Base-by-base conservation (phyloP, 2,329 filamentous ascomycete species). In the Colletotrichum plurivorum region DNA sequence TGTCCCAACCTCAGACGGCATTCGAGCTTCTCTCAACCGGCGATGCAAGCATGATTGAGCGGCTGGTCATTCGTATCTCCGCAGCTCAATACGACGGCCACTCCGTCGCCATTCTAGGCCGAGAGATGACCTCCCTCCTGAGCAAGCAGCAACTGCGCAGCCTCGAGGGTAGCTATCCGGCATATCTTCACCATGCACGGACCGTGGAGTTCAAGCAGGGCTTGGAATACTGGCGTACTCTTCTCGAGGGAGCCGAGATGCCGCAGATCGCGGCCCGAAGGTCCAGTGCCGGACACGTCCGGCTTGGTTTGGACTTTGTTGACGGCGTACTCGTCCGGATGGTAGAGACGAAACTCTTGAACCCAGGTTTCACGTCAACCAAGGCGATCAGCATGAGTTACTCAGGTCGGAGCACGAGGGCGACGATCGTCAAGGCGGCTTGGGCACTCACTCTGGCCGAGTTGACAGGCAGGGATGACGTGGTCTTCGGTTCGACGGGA, bases 81-180 rank as follows among this genome's bases (percentile, higher is more conserved):
- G 82, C 79, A 52, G 82, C 86, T 0, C 86, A 88, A 67, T 84
- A 86, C 56, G 84, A 87, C 57, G 82, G 84, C 7, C 73, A 79
- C 0, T 84, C 85, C 0, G 75, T 85, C 5, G 79, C 83, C 1
- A 73, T 84, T 2, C 74, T 88, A 1, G 77, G 87, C 4, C 83
- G 83, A 57, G 84, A 88, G 58, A 81, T 88, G 0, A 80, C 80
- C 54, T 75, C 77, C 20, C 75, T 87, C 3, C 87, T 87, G 64
- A 80, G 76, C 63, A 77, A 74, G 18, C 77, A 4, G 75, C 73
- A 22, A 78, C 15, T 65, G 9, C 22, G 18, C 2, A 16, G 57
- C 8, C 20, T 43, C 7, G 49, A 43, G 2, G 62, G 54, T 79
- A 9, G 81, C 84, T 0, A 81, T 80, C 31, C 54, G n/a, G 22